Conservation (phyloP, 495 filamentous ascomycete species). For the Sphaerosporella brunnea region DNA sequence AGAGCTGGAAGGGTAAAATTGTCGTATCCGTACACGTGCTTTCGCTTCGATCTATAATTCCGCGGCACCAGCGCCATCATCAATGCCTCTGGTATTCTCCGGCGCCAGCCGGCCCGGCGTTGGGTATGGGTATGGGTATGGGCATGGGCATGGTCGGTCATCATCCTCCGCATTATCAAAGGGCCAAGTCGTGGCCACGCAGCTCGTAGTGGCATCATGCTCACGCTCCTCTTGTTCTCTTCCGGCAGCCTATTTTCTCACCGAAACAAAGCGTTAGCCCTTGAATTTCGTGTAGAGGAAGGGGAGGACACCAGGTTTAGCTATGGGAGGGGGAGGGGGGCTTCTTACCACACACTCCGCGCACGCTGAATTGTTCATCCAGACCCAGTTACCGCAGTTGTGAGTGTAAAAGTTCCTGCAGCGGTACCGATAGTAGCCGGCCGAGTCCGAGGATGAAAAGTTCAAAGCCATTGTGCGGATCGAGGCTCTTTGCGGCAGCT, state of each 20-base stretch:
- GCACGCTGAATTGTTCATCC: constrained; percentile 40
- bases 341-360: constrained; percentile 38
- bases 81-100: no score
- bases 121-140: neutral
- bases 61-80: no score
- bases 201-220: neutral
- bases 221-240: constrained; percentile 8
- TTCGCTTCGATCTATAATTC: no score
- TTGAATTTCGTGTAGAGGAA: neutral
- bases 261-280: constrained; percentile 4
- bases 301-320: neutral
- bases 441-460: neutral
- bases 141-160: neutral
- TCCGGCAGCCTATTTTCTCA: constrained; percentile 11
- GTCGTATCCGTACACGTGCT: neutral
- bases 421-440: constrained; percentile 42
- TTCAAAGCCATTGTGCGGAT: neutral
- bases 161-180: neutral
- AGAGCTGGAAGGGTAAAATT: neutral
- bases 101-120: no score
- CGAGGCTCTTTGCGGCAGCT: neutral
- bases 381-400: constrained; percentile 45
- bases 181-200: neutral
- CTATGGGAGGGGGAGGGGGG: neutral
- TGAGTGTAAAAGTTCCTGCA: constrained; percentile 44